Conservation (phyloP, 345 rosid genomes). For the Populus pruinosa region DNA sequence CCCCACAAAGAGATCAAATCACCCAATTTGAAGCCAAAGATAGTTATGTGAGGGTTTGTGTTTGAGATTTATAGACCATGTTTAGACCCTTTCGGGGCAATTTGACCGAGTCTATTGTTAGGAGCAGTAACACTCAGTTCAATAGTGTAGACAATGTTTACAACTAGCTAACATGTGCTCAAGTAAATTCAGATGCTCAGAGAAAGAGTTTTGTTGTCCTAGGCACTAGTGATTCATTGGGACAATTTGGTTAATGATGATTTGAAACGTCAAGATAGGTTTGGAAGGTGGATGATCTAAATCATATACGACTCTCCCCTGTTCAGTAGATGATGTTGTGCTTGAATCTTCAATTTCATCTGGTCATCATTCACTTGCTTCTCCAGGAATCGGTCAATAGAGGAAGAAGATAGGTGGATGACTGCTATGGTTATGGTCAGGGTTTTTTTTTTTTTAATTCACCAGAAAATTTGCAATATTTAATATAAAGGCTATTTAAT, state of each 20-base stretch:
- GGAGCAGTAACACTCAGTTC: constrained; percentile 21
- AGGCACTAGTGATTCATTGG: constrained; percentile 35
- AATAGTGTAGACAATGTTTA: constrained; percentile 33
- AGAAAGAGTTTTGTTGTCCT: constrained; percentile 27
- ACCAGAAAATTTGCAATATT: too few relatives aligned
- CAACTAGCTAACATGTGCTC: constrained; percentile 27
- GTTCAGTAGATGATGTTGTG: constrained; percentile 41
- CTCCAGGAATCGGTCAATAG: constrained; percentile 33
- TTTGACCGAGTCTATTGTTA: constrained; percentile 25
- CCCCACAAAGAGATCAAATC: constrained; percentile 99
- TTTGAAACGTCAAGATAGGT: constrained; percentile 76
- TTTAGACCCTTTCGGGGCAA: constrained; percentile 1
- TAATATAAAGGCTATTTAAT: too few relatives aligned
- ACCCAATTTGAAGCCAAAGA: constrained; percentile 95
- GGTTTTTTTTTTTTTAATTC: too few relatives aligned
- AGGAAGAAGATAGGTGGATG: too few relatives aligned
- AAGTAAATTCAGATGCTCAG: constrained; percentile 35
- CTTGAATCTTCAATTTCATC: constrained; percentile 46
- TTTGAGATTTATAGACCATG: neutral
- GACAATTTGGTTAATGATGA: constrained; percentile 46
- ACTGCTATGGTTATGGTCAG: too few relatives aligned
- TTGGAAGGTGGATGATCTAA: constrained; percentile 73
- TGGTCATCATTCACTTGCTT: constrained; percentile 35
- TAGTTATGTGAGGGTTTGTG: constrained; percentile 66
- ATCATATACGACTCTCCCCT: constrained; percentile 50